phyloP scores from a whole-genome alignment of 176 grass and related monocot genomes.

The Ananas comosus region DNA sequence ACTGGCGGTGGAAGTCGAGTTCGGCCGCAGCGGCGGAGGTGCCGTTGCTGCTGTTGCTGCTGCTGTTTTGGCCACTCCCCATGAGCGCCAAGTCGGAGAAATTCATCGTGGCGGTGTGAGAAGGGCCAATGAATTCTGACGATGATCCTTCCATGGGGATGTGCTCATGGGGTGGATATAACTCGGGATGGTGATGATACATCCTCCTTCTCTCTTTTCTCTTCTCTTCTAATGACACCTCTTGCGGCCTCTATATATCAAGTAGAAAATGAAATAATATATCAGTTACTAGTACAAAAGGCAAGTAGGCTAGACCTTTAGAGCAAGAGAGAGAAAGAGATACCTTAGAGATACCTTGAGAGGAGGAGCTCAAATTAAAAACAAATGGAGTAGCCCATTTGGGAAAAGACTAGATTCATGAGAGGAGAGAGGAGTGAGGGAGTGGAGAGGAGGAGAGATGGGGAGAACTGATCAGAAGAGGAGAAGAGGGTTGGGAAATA shows the following conservation, averaged over 20 bases:
- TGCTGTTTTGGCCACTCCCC: too few relatives aligned
- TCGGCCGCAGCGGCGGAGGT: background rate
- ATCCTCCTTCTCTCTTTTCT: constrained; percentile 11
- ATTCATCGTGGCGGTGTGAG: constrained; percentile 15
- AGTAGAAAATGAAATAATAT: too few relatives aligned
- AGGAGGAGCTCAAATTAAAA: too few relatives aligned
- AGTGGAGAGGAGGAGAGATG: background rate
- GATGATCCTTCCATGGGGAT: constrained; percentile 11
- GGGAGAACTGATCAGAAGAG: background rate
- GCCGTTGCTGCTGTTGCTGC: background rate
- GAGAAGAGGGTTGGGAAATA: background rate
- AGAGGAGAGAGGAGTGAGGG: background rate
- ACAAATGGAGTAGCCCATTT: background rate
- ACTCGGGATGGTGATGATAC: constrained; percentile 43
- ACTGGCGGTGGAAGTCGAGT: constrained; percentile 43
- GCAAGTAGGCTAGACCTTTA: too few relatives aligned
- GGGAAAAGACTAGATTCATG: background rate
- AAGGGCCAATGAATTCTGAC: constrained; percentile 10
- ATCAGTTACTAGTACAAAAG: too few relatives aligned
- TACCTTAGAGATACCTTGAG: too few relatives aligned
- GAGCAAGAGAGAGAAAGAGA: too few relatives aligned
- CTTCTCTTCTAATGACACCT: too few relatives aligned
- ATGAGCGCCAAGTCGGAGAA: too few relatives aligned
- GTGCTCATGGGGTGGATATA: constrained; percentile 33
- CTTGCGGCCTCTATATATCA: too few relatives aligned